Conservation (phyloP, 2,329 filamentous ascomycete species). For the Apiospora aurea region DNA sequence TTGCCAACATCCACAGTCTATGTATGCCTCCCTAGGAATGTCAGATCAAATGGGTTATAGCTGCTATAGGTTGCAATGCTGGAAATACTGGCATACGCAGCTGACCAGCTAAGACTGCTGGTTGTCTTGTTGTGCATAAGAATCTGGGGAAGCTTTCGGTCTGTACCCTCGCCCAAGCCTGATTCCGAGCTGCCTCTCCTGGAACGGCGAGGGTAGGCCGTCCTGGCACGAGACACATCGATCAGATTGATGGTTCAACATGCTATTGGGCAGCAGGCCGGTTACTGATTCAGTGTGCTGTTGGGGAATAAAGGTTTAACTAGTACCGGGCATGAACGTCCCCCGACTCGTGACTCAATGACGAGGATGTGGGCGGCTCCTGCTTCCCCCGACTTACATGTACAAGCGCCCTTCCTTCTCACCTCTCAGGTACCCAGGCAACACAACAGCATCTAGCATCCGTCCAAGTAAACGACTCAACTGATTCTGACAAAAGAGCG, state of each 20-base stretch:
- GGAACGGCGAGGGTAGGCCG: slow-evolving; percentile 2
- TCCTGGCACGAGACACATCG: neutral
- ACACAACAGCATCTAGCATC: too few relatives aligned
- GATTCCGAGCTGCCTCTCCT: neutral
- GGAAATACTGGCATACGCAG: neutral
- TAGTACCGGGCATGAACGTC: slow-evolving; percentile 2
- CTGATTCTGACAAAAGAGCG: neutral
- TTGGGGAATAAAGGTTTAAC: neutral
- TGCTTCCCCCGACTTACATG: slow-evolving; percentile 11
- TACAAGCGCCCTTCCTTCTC: neutral
- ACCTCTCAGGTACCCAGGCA: neutral
- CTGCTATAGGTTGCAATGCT: neutral
- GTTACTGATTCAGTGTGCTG: neutral
- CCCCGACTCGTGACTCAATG: neutral
- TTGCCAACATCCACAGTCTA: neutral
- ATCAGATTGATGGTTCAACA: neutral
- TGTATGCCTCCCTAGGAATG: neutral
- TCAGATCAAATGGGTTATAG: neutral
- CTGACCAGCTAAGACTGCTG: neutral
- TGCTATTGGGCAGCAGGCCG: neutral
- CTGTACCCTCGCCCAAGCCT: neutral
- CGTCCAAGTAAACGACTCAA: too few relatives aligned
- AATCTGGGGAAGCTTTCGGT: neutral
- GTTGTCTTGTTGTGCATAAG: neutral
- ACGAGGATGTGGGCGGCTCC: neutral